Conservation (phyloP, 208 protist species). For the Tritrichomonas foetus region DNA sequence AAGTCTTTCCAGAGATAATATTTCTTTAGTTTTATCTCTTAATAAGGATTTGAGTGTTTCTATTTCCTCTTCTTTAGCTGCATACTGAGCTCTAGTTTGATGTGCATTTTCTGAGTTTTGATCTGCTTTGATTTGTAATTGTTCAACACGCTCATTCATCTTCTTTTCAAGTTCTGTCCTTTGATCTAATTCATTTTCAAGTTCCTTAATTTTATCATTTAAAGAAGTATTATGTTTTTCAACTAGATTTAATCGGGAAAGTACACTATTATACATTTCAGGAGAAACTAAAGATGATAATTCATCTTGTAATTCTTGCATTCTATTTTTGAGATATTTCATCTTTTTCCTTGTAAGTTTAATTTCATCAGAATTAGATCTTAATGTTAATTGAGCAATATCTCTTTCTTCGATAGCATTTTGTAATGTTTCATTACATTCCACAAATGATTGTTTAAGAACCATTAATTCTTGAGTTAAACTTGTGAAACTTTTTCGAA, state of each 20-base stretch:
- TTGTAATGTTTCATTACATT: too few relatives aligned
- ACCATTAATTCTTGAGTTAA: too few relatives aligned
- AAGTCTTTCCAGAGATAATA: neutral
- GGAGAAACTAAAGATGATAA: neutral
- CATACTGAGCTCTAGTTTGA: neutral
- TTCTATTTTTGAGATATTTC: neutral
- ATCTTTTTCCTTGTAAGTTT: too few relatives aligned
- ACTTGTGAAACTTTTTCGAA: too few relatives aligned
- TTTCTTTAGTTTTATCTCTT: conserved; percentile 8
- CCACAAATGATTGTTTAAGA: too few relatives aligned
- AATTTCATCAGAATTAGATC: too few relatives aligned
- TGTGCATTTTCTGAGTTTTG: neutral
- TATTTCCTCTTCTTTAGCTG: neutral
- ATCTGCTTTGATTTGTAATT: neutral
- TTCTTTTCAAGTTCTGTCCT: neutral
- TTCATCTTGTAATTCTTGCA: conserved; percentile 1
- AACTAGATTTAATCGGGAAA: neutral
- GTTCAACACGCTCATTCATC: neutral
- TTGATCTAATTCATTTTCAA: neutral
- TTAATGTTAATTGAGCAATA: too few relatives aligned
- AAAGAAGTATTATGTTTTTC: neutral
- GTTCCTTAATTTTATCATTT: neutral
- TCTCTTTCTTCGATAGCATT: too few relatives aligned
- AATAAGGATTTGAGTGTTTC: neutral
- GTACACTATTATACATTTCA: neutral